Evolutionary conservation across 2,329 filamentous ascomycete genomes (phyloP).

Genomic region (Beauveria medogensis): DNA sequence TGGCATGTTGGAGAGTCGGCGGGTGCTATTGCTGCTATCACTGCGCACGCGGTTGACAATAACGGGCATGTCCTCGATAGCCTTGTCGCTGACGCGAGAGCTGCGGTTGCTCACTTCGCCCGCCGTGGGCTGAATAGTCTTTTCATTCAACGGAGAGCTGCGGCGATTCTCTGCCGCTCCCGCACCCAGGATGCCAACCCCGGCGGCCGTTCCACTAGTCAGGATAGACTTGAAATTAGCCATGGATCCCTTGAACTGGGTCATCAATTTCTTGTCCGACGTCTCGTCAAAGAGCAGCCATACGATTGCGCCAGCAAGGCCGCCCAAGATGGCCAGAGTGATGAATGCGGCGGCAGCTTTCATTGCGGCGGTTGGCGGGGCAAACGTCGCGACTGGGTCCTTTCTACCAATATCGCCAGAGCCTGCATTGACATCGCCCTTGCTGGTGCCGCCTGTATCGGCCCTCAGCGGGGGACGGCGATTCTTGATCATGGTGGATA

Average conservation of each 20-base stretch:
- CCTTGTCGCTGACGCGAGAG: constrained; percentile 14
- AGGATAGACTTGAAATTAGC: constrained; percentile 12
- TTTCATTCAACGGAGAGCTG: constrained; percentile 15
- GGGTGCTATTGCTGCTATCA: constrained; percentile 14
- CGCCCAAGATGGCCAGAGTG: constrained; percentile 49
- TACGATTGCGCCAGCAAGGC: constrained; percentile 43
- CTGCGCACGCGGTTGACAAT: constrained; percentile 16
- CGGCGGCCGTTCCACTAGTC: background rate
- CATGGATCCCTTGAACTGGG: constrained; percentile 22
- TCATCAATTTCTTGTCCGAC: constrained; percentile 22
- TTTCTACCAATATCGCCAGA: constrained; percentile 37
- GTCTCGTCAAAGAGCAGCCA: constrained; percentile 44
- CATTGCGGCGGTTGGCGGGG: constrained; percentile 46
- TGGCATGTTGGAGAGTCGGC: constrained; percentile 28
- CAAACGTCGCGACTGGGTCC: constrained; percentile 20
- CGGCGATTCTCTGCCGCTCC: constrained; percentile 19
- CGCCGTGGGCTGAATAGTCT: constrained; percentile 13
- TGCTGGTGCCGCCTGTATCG: constrained; percentile 49
- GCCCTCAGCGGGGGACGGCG: constrained; percentile 36
- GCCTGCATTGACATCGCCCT: constrained; percentile 38
- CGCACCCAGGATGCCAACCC: constrained; percentile 14
- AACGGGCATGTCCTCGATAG: constrained; percentile 12
- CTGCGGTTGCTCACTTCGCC: constrained; percentile 16
- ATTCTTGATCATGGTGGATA: constrained; percentile 49
- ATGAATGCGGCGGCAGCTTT: constrained; percentile 59